Percentiles rank a stretch among this genome's conserved stretches.
Evolutionary conservation across 2,329 filamentous ascomycete genomes (phyloP).

Genomic region (Ceratocystis destructans): DNA sequence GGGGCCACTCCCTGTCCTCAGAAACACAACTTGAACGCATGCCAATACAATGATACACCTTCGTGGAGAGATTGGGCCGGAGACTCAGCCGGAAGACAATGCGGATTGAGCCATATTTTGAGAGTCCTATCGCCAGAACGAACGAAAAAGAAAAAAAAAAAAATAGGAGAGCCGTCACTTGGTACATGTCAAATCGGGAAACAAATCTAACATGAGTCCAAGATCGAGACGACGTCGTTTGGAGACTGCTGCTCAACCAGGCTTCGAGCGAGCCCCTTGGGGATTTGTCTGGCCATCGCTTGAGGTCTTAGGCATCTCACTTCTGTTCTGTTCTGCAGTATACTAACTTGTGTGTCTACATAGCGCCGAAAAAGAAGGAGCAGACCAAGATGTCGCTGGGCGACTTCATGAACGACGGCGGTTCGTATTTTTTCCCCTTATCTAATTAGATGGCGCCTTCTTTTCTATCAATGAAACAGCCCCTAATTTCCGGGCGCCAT

Average conservation of each 20-base stretch:
- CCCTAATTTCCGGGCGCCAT: not conserved
- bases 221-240: slow-evolving; percentile 1
- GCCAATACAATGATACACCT: not conserved
- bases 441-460: not conserved
- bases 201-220: not conserved
- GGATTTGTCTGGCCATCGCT: too few relatives aligned
- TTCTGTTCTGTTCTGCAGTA: not conserved
- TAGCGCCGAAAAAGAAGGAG: slow-evolving; percentile 88
- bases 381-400: slow-evolving; percentile 94
- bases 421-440: not conserved
- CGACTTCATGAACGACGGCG: slow-evolving; percentile 74
- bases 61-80: not conserved
- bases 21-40: not conserved
- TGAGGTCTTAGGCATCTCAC: not conserved
- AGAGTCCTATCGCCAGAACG: not conserved
- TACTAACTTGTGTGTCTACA: slow-evolving; percentile 21
- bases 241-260: not conserved
- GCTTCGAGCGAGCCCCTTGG: not conserved
- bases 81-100: not conserved
- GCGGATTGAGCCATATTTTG: not conserved
- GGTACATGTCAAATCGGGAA: not conserved
- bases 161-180: not conserved
- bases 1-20: not conserved
- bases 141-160: not conserved
- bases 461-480: not conserved